These are phyloP conservation scores for Penicillium simplicissimum DNA, from an alignment of 495 filamentous ascomycete genomes.

Conservation along the genomic window DNA sequence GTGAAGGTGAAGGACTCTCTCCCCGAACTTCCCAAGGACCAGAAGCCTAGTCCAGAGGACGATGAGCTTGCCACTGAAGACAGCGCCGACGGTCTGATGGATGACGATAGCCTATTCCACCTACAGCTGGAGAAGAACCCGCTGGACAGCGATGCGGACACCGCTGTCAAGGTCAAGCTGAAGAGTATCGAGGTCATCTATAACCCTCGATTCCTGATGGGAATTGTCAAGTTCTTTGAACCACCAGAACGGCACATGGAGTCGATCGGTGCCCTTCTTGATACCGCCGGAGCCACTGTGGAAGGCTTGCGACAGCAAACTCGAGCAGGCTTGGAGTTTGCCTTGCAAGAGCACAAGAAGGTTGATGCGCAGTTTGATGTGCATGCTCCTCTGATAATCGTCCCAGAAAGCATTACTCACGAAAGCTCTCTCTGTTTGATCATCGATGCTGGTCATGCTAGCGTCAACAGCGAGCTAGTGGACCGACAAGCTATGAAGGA, in stretches of 20 bases:
- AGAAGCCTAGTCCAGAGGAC: conserved; percentile 51
- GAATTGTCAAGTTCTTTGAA: conserved; percentile 90
- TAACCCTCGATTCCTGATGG: conserved; percentile 89
- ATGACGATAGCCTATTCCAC: conserved; percentile 83
- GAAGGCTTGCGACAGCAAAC: conserved; percentile 94
- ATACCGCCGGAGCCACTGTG: conserved; percentile 91
- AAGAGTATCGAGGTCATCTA: conserved; percentile 97
- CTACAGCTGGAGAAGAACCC: conserved; percentile 93
- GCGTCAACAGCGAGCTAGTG: conserved; percentile 88
- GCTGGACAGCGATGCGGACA: conserved; percentile 85
- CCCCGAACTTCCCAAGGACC: conserved; percentile 45
- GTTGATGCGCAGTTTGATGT: conserved; percentile 95
- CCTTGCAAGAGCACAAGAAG: conserved; percentile 95
- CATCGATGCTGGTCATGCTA: conserved; percentile 92
- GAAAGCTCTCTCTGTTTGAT: conserved; percentile 84
- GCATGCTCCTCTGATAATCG: conserved; percentile 92
- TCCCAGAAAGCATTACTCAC: conserved; percentile 86
- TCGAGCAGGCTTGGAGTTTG: conserved; percentile 91
- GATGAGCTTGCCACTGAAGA: conserved; percentile 60
- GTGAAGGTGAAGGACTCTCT: conserved; percentile 89
- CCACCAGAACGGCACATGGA: conserved; percentile 98
- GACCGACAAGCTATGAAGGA: conserved; percentile 85
- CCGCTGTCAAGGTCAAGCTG: conserved; percentile 84
- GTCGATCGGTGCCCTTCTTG: conserved; percentile 90
- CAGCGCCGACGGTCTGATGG: conserved; percentile 52